Percentiles rank a stretch among this genome's conserved stretches.
Evolutionary conservation across 768 basidiomycete species (phyloP).

Genomic region (Asterophora lycoperdoides): DNA sequence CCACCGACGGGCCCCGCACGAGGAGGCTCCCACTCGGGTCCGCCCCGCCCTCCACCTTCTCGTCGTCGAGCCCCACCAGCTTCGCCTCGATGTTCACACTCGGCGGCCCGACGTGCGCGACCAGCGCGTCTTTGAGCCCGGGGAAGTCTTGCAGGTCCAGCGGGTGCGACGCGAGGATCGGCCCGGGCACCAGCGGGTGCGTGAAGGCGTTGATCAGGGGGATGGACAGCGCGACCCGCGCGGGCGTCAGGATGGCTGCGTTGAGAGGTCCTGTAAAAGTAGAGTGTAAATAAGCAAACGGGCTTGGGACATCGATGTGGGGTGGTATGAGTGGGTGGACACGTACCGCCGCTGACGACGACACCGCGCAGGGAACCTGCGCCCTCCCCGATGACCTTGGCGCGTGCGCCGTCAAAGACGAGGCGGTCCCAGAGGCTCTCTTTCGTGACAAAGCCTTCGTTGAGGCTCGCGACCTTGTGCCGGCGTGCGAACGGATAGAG

Average conservation of each 20-base stretch:
- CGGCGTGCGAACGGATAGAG: constrained; percentile 65
- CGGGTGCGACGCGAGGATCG: constrained; percentile 77
- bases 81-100: constrained; percentile 83
- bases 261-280: constrained; percentile 48
- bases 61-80: constrained; percentile 66
- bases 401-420: constrained; percentile 67
- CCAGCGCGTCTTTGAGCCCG: constrained; percentile 23
- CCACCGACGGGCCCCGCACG: constrained; percentile 73
- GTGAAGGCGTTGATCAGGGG: constrained; percentile 65
- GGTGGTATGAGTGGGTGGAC: constrained; percentile 3
- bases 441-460: constrained; percentile 72
- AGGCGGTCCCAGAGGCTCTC: constrained; percentile 83
- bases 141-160: constrained; percentile 80
- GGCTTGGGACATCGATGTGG: not conserved
- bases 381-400: constrained; percentile 52
- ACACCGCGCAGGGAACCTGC: constrained; percentile 63
- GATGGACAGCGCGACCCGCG: constrained; percentile 72
- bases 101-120: constrained; percentile 68
- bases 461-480: constrained; percentile 68
- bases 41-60: constrained; percentile 54
- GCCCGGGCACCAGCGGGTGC: constrained; percentile 65
- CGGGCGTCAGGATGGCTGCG: constrained; percentile 48
- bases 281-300: not conserved
- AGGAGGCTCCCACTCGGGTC: constrained; percentile 62
- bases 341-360: constrained; percentile 67